Percentiles rank a stretch among this genome's conserved stretches.
phyloP scores from a whole-genome alignment of 225 moss, liverwort and hornwort species.

The Bryoerythrophyllum caledonicum region DNA sequence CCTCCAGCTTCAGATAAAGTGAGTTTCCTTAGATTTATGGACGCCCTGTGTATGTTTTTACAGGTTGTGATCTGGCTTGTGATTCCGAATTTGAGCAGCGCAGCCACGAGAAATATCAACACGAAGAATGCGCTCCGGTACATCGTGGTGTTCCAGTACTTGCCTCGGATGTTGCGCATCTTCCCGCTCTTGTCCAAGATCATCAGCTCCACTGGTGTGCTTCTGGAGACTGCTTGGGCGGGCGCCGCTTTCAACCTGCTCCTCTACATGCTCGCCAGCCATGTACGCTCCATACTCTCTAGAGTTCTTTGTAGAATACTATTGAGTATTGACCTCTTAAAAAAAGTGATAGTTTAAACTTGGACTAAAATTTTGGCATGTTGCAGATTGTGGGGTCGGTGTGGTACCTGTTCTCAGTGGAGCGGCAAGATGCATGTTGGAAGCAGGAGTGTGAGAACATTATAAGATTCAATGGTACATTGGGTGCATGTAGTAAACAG shows the following conservation, averaged over 20 bases:
- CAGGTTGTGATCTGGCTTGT: conserved; percentile 66
- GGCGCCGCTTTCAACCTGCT: conserved; percentile 94
- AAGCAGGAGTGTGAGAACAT: not conserved
- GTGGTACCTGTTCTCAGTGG: conserved; percentile 86
- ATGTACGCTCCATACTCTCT: conserved; percentile 45
- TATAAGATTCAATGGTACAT: fast-evolving
- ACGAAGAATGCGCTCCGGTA: conserved; percentile 52
- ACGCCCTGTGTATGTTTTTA: not conserved
- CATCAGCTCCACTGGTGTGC: conserved; percentile 72
- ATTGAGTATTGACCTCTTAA: too few species aligned
- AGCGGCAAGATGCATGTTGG: conserved; percentile 83
- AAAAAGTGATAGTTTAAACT: too few species aligned
- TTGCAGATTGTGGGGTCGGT: conserved; percentile 75
- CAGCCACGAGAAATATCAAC: not conserved
- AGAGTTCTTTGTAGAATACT: too few species aligned
- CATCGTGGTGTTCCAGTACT: conserved; percentile 64
- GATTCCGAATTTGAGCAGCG: conserved; percentile 31
- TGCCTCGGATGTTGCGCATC: conserved; percentile 61
- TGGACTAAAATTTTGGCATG: not conserved
- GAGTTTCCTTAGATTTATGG: too few species aligned
- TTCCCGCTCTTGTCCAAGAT: conserved; percentile 56
- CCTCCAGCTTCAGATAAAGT: not conserved
- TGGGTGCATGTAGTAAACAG: not conserved
- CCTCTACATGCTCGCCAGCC: conserved; percentile 88
- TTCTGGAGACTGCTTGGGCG: conserved; percentile 97